A percentile compares a stretch with the other conserved stretches of the same genome.
These are phyloP conservation scores for Paraconiothyrium brasiliense DNA, from an alignment of 2,329 filamentous ascomycete genomes.

Conservation along the genomic window DNA sequence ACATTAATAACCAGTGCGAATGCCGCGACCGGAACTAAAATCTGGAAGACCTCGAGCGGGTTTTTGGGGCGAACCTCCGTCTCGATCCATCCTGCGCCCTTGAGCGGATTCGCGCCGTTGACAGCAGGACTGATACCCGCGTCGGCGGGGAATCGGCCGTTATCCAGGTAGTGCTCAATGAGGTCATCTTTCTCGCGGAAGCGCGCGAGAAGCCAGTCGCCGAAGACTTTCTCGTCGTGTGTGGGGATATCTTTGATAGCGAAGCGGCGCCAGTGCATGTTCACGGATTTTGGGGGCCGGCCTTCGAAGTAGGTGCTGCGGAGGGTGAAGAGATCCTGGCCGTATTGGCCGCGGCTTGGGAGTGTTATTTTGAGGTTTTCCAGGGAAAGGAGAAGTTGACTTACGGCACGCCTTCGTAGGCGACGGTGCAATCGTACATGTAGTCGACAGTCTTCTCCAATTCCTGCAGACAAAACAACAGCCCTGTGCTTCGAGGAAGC, in stretches of 20 bases:
- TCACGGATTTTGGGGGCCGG: slow-evolving; percentile 89
- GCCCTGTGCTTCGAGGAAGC: slow-evolving; percentile 81
- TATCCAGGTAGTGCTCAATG: slow-evolving; percentile 77
- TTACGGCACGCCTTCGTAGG: slow-evolving; percentile 92
- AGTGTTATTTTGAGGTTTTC: slow-evolving; percentile 17
- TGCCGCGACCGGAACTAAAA: slow-evolving; percentile 53
- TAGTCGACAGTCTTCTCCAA: slow-evolving; percentile 79
- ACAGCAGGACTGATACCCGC: slow-evolving; percentile 30
- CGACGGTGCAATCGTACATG: slow-evolving; percentile 92
- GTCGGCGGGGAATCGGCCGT: slow-evolving; percentile 83
- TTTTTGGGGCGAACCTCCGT: slow-evolving; percentile 55
- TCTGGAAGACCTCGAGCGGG: slow-evolving; percentile 54
- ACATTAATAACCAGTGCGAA: slow-evolving; percentile 49
- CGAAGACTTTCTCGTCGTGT: slow-evolving; percentile 75
- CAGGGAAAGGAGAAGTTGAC: slow-evolving; percentile 51
- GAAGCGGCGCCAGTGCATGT: slow-evolving; percentile 96
- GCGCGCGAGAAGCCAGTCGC: slow-evolving; percentile 80
- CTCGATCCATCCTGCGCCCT: slow-evolving; percentile 57
- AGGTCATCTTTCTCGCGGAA: slow-evolving; percentile 94
- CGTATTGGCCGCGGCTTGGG: slow-evolving; percentile 66
- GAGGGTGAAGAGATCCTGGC: slow-evolving; percentile 87
- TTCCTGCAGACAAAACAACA: slow-evolving; percentile 81
- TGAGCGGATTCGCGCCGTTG: slow-evolving; percentile 27
- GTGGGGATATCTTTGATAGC: slow-evolving; percentile 81
- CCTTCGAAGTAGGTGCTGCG: slow-evolving; percentile 88